phyloP scores from a whole-genome alignment of 2,329 filamentous ascomycete genomes.

The Aspergillaceae sp. region DNA sequence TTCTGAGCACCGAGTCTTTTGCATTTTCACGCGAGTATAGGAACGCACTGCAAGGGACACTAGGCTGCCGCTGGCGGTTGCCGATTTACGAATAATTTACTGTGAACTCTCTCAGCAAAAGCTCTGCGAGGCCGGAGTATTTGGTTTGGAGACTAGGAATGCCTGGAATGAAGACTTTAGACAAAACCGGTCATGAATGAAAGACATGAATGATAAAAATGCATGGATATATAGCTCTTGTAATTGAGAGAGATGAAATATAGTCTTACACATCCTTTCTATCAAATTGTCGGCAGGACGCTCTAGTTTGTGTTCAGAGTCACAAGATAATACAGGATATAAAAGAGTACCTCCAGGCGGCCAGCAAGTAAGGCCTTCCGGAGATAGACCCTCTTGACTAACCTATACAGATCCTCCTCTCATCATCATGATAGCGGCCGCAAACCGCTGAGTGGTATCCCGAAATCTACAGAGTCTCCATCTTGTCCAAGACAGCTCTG shows the following conservation, averaged over 20 bases:
- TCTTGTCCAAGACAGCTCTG: slow-evolving; percentile 84
- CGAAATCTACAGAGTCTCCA: slow-evolving; percentile 62
- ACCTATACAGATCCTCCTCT: slow-evolving; percentile 12
- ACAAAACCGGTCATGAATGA: no score
- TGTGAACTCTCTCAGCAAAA: no score
- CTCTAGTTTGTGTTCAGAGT: slow-evolving; percentile 15
- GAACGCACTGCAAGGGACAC: no score
- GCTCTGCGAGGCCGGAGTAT: no score
- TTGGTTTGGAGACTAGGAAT: no score
- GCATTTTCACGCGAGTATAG: no score
- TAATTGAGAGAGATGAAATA: background rate
- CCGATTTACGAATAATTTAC: no score
- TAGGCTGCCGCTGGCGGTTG: no score
- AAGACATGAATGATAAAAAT: no score
- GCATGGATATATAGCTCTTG: background rate
- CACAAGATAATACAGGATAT: slow-evolving; percentile 22
- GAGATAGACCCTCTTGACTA: slow-evolving; percentile 8
- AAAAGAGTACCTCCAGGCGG: slow-evolving; percentile 6
- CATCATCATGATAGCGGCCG: slow-evolving; percentile 17
- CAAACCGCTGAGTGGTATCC: slow-evolving; percentile 7
- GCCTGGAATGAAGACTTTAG: no score
- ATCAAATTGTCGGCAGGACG: slow-evolving; percentile 10
- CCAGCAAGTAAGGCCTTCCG: slow-evolving; percentile 6
- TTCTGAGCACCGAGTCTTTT: slow-evolving; percentile 47
- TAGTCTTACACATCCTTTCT: slow-evolving; percentile 10